Evolutionary conservation across 352 stramenopile genomes (phyloP).

Genomic region (Globisporangium polare): DNA sequence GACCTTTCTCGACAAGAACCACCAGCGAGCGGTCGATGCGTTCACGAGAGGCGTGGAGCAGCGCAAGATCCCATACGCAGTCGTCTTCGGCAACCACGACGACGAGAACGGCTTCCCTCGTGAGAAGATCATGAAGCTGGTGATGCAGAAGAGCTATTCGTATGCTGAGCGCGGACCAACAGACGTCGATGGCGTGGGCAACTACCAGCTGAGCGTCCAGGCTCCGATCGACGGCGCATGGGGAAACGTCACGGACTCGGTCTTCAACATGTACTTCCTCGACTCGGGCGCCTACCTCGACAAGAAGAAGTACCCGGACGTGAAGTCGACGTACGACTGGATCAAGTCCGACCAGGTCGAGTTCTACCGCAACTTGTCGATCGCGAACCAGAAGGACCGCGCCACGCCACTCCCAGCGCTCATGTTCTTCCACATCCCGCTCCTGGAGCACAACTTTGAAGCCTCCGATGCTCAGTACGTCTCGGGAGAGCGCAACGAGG

Average conservation of each 20-base stretch:
- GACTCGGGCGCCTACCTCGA: slow-evolving; percentile 43
- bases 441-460: neutral
- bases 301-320: slow-evolving; percentile 21
- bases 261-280: slow-evolving; percentile 74
- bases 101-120: slow-evolving; percentile 37
- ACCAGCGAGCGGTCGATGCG: slow-evolving; percentile 26
- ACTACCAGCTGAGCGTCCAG: slow-evolving; percentile 54
- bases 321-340: slow-evolving; percentile 34
- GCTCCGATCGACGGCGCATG: slow-evolving; percentile 35
- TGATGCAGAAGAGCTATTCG: slow-evolving; percentile 30
- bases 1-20: too few relatives aligned
- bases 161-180: slow-evolving; percentile 46
- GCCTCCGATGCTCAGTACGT: too few relatives aligned
- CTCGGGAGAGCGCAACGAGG: neutral
- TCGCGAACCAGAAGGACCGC: too few relatives aligned
- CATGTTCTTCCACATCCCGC: slow-evolving; percentile 34
- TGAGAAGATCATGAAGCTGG: slow-evolving; percentile 35
- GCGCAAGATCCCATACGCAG: slow-evolving; percentile 44
- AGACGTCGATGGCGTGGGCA: slow-evolving; percentile 60
- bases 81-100: slow-evolving; percentile 70
- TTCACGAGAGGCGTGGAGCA: slow-evolving; percentile 32
- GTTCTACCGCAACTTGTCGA: too few relatives aligned
- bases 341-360: slow-evolving; percentile 45
- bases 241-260: too few relatives aligned
- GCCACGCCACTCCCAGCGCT: slow-evolving; percentile 31